A percentile compares a stretch with the other conserved stretches of the same genome.
These are phyloP conservation scores for Isochrysis galbana DNA, from an alignment of 78 protist species.

Conservation along the genomic window DNA sequence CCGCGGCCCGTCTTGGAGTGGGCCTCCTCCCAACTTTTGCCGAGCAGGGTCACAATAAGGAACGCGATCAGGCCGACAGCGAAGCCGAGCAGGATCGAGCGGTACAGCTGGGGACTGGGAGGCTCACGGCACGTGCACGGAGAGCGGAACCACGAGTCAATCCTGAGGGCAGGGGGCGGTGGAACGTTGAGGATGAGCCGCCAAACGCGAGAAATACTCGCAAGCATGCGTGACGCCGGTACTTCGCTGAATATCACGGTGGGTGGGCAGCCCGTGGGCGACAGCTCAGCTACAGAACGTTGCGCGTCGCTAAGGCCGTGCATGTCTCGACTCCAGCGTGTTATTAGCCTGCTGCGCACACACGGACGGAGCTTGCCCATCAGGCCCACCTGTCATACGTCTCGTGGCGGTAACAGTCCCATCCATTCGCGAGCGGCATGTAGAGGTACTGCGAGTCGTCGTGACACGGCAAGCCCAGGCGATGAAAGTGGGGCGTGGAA, in stretches of 20 bases:
- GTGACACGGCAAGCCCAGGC: not conserved
- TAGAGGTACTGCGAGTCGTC: not conserved
- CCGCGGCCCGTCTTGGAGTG: not conserved
- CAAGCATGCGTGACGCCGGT: no score
- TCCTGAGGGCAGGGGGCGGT: no score
- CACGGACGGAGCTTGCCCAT: not conserved
- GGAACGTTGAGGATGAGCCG: no score
- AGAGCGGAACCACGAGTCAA: not conserved
- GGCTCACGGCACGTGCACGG: not conserved
- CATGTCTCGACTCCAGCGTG: not conserved
- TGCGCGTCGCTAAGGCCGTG: not conserved
- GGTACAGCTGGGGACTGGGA: not conserved
- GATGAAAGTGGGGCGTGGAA: not conserved
- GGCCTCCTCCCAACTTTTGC: not conserved
- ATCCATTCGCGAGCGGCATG: not conserved
- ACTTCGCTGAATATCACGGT: not conserved
- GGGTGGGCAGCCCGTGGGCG: not conserved
- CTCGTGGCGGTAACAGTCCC: not conserved
- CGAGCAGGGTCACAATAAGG: not conserved
- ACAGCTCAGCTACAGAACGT: not conserved
- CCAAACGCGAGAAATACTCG: no score
- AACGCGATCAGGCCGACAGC: not conserved
- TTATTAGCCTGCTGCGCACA: not conserved
- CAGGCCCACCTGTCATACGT: not conserved
- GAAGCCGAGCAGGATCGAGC: not conserved